phyloP scores from a whole-genome alignment of 2,329 filamentous ascomycete species.

The Monilinia laxa region DNA sequence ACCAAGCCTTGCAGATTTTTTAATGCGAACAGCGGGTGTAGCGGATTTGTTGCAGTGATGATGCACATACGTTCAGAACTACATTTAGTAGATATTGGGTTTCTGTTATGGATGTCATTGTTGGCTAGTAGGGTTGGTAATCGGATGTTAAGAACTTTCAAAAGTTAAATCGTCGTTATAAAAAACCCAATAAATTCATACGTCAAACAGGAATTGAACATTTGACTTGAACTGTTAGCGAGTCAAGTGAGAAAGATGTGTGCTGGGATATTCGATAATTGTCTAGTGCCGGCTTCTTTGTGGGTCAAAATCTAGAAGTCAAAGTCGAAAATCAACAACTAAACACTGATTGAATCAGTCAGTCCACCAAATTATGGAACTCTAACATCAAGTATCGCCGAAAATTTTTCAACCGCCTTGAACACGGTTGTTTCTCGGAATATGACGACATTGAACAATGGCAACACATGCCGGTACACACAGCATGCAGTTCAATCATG shows the following conservation, averaged over 20 bases:
- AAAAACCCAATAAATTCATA: not conserved
- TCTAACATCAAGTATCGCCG: slow-evolving; percentile 23
- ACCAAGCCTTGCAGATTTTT: not conserved
- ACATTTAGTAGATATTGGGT: not conserved
- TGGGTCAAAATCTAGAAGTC: slow-evolving; percentile 14
- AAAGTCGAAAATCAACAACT: slow-evolving; percentile 3
- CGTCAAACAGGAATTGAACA: not conserved
- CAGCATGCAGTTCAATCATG: slow-evolving; percentile 7
- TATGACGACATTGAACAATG: slow-evolving; percentile 29
- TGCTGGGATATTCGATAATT: not conserved
- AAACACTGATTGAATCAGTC: slow-evolving; percentile 3
- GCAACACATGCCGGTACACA: slow-evolving; percentile 21
- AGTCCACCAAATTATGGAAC: slow-evolving; percentile 24
- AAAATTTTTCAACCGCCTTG: slow-evolving; percentile 25
- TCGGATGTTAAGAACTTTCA: too few relatives aligned
- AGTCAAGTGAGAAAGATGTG: not conserved
- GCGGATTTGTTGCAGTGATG: not conserved
- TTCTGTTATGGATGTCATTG: not conserved
- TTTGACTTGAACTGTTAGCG: not conserved
- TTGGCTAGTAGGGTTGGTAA: not conserved
- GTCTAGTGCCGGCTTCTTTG: slow-evolving; percentile 24
- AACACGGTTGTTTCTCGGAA: slow-evolving; percentile 31
- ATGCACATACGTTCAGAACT: not conserved
- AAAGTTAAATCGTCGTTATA: not conserved
- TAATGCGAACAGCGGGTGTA: slow-evolving; percentile 3